Conservation (phyloP, 2,329 filamentous ascomycete species). For the Coniosporium tulheliwenetii region DNA sequence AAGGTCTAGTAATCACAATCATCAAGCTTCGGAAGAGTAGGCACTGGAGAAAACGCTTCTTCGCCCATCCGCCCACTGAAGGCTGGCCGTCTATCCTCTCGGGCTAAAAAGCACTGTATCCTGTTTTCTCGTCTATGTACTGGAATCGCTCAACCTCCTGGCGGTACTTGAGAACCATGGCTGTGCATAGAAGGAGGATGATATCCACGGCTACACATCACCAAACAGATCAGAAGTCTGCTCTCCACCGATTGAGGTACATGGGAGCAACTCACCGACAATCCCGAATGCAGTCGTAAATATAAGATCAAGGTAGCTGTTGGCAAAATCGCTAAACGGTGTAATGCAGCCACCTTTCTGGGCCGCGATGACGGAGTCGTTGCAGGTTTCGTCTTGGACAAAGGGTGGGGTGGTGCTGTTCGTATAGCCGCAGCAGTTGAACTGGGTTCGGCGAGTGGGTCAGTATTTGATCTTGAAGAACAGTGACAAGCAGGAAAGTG, state of each 20-base stretch:
- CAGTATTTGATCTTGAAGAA: too few relatives aligned
- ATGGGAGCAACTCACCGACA: conserved; percentile 35
- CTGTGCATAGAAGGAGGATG: conserved; percentile 52
- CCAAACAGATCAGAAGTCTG: background rate
- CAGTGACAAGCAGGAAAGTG: too few relatives aligned
- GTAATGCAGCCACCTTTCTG: conserved; percentile 54
- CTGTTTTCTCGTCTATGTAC: conserved; percentile 63
- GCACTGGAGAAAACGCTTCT: too few relatives aligned
- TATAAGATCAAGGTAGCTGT: conserved; percentile 56
- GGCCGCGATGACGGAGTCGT: conserved; percentile 54
- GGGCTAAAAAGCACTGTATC: too few relatives aligned
- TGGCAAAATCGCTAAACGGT: conserved; percentile 52
- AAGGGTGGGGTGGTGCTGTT: conserved; percentile 60
- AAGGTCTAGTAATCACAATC: too few relatives aligned
- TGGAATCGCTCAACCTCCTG: conserved; percentile 66
- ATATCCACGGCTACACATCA: conserved; percentile 39
- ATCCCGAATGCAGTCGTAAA: conserved; percentile 71
- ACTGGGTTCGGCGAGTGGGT: conserved; percentile 28
- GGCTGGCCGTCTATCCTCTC: too few relatives aligned
- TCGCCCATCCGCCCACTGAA: too few relatives aligned
- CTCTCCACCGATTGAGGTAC: background rate
- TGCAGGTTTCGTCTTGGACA: conserved; percentile 51
- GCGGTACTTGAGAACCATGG: conserved; percentile 65
- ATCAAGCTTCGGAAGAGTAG: too few relatives aligned
- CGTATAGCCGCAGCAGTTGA: conserved; percentile 66